Evolutionary conservation across 169 alveolate genomes (phyloP), one percentile per base, ranked within the genome.

Genomic region (Perkinsus olseni): DNA sequence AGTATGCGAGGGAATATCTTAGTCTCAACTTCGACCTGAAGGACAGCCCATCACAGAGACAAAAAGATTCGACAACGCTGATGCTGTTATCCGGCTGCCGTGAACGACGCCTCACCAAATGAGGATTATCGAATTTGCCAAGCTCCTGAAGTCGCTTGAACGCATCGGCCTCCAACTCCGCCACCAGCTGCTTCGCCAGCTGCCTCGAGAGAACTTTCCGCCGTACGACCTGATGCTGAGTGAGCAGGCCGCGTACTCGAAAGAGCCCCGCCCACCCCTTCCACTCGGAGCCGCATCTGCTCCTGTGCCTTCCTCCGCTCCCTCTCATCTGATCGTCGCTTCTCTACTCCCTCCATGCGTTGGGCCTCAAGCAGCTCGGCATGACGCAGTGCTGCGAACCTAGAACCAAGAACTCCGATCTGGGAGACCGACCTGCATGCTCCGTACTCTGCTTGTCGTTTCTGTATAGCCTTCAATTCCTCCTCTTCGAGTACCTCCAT

Each of bases 401-500:
- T 62, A 3, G 34, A 28, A 62, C 31, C 82, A 62, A 13, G 37
- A 4, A 0, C 31, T 28, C 82, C 82, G 31, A 62, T 13, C 34
- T 13, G 28, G 8, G 82, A n/a, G n/a, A n/a, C n/a, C n/a, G n/a
- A n/a, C 37, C 82, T 62, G 31, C 31, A 62, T 21, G 82, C 31
- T 13, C 31, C 37, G 31, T 62, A 62, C 93, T 96, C 97, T 74
- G 96, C 97, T 95, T 97, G 96, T 94, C 97, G 97, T 94, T 96
- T 96, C 92, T 96, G 95, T 97, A 97, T 96, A 34, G 95, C 96
- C 92, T 93, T 95, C 24, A 98, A 95, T 94, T 97, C 98, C 94
- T 97, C 98, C 92, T 97, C 98, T 91, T 97, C 98, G 1, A 98
- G 93, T 34, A 97, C 98, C 94, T 97, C 98, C 98, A 96, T 96